Percentiles rank a stretch among this genome's conserved stretches.
Conservation (phyloP, 805 yeast species). For the Metschnikowia noctiluminum region DNA sequence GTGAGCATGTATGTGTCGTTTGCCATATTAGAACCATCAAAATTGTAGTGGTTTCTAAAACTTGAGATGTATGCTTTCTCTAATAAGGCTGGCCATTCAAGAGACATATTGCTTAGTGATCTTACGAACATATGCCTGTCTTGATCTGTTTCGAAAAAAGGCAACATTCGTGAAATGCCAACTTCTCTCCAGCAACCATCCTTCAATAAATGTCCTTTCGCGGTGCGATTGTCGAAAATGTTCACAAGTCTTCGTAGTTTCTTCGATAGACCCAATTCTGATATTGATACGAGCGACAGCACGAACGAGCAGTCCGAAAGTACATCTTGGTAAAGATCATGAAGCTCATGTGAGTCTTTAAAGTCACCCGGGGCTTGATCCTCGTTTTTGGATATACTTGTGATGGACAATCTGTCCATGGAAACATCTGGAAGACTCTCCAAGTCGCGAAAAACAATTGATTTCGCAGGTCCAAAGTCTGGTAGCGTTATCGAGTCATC, state of each 20-base stretch:
- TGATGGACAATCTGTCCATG: background rate
- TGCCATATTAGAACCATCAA: slow-evolving; percentile 74
- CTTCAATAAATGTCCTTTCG: slow-evolving; percentile 40
- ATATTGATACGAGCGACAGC: slow-evolving; percentile 57
- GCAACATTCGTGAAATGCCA: slow-evolving; percentile 45
- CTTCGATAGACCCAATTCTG: slow-evolving; percentile 17
- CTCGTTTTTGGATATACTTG: background rate
- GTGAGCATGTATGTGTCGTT: slow-evolving; percentile 61
- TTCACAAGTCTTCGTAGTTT: slow-evolving; percentile 18
- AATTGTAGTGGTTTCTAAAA: slow-evolving; percentile 55
- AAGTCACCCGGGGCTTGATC: background rate
- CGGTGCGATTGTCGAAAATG: slow-evolving; percentile 21
- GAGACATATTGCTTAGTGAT: slow-evolving; percentile 29
- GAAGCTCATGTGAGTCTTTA: background rate
- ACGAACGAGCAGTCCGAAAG: slow-evolving; percentile 76
- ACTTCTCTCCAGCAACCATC: slow-evolving; percentile 54
- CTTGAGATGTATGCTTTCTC: slow-evolving; percentile 74
- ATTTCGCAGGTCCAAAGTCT: background rate
- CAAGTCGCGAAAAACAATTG: slow-evolving; percentile 2
- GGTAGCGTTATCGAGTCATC: slow-evolving; percentile 7
- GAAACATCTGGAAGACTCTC: background rate
- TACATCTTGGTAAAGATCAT: slow-evolving; percentile 44
- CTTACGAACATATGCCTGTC: slow-evolving; percentile 31
- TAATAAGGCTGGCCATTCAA: slow-evolving; percentile 66
- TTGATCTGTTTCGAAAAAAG: slow-evolving; percentile 23